Conservation (phyloP, 2,329 filamentous ascomycete genomes). For the Xylariaceae sp. region DNA sequence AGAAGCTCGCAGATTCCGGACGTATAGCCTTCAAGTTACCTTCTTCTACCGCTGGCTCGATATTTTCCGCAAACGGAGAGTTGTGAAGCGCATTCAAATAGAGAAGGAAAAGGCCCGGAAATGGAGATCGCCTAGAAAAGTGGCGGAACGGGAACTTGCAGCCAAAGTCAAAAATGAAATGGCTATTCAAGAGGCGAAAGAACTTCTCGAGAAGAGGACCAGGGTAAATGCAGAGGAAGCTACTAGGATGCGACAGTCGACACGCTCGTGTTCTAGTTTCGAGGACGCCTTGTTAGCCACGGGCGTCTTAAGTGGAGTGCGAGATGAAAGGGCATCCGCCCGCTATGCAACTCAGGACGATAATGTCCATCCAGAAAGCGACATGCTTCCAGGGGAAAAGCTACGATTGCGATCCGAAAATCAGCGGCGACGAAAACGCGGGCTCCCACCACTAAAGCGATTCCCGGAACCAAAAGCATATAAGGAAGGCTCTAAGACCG, state of each 20-base stretch:
- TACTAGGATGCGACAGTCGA: slow-evolving; percentile 30
- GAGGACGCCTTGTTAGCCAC: slow-evolving; percentile 40
- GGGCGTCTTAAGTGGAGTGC: slow-evolving; percentile 37
- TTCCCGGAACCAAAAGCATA: slow-evolving; percentile 33
- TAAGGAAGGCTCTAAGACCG: slow-evolving; percentile 41
- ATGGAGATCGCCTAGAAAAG: slow-evolving; percentile 46
- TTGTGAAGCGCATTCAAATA: slow-evolving; percentile 56
- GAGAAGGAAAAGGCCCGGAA: slow-evolving; percentile 57
- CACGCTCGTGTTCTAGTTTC: slow-evolving; percentile 29
- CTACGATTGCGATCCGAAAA: slow-evolving; percentile 38
- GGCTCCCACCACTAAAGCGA: slow-evolving; percentile 35
- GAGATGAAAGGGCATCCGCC: slow-evolving; percentile 36
- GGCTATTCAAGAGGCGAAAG: slow-evolving; percentile 31
- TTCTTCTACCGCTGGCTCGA: slow-evolving; percentile 64
- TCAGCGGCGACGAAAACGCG: slow-evolving; percentile 36
- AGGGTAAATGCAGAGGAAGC: slow-evolving; percentile 28
- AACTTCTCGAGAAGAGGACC: slow-evolving; percentile 33
- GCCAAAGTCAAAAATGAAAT: slow-evolving; percentile 30
- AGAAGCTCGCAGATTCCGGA: slow-evolving; percentile 55
- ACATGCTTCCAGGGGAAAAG: slow-evolving; percentile 29
- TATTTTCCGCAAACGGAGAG: slow-evolving; percentile 53
- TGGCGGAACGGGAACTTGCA: slow-evolving; percentile 35
- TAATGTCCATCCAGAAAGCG: slow-evolving; percentile 16
- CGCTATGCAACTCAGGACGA: slow-evolving; percentile 31
- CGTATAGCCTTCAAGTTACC: slow-evolving; percentile 57